Base-by-base conservation (phyloP, 2,329 filamentous ascomycete genomes). In the Salinomyces thailandicus region DNA sequence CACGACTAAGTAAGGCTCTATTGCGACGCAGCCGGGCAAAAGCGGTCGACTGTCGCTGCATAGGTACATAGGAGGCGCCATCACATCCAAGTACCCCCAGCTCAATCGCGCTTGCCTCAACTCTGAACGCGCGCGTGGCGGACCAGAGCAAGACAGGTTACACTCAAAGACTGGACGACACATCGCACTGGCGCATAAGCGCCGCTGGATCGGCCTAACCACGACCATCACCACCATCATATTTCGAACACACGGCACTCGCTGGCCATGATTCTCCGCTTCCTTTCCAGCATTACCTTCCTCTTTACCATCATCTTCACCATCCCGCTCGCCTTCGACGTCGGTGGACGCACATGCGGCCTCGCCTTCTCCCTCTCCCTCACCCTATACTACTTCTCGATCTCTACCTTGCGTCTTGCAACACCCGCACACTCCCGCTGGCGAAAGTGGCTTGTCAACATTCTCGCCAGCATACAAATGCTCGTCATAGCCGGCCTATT, bases 261-360 rank as follows among this genome's bases (percentile, higher is more conserved):
- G 52, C 53, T 16, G n/a, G 31, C 11, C 5, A 61, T 66, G 65
- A 63, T 62, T 50, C 55, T 59, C 53, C 55, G 67, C 57, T 63
- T 65, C 62, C 61, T 67, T 59, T 60, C 62, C 63, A 62, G 51
- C 59, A 60, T 54, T 55, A 62, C 62, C 66, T 96, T 95, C 66
- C 78, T 96, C 53, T 73, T 87, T 63, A 83, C 83, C 64, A 86
- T 95, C 61, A 79, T 96, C 57, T 82, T 96, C 58, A 94, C 86
- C 44, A 91, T 98, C 59, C 91, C 91, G 44, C 79, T 98, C 58
- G 85, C 89, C 54, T 96, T 96, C 68, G 91, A 98, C 75, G 89
- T 96, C 55, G 91, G 91, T 59, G 91, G 91, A 44, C 80, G 85
- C 54, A 87, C 91, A 52, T 93, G 86, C 57, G 91, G 91, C 41